Evolutionary conservation across 257 asterid species (phyloP), one percentile per base, ranked within the genome.

Genomic region (Euphrasia confusa): DNA sequence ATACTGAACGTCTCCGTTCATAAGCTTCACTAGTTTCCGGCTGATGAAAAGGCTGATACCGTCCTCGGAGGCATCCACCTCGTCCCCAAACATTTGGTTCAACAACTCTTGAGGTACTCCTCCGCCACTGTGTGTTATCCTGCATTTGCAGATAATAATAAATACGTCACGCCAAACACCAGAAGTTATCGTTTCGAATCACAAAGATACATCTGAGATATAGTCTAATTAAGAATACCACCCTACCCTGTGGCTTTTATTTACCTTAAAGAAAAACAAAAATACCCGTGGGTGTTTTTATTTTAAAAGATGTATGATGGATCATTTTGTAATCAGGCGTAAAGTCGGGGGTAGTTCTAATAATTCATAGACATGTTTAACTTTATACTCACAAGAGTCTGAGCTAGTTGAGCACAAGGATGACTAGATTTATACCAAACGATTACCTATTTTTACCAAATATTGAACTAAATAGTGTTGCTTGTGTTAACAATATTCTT

Each of bases 1-100:
- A 74, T 93, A 89, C 81, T 87, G 94, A 65, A 93, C 91, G 30
- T 93, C 99, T 52, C 99, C 99, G 42, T 89, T 93, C 99, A 93
- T 93, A 13, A 86, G 91, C 81, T 87, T 93, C 81, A 89, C 88
- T 67, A 93, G 77, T 63, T 89, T 93, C 65, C 96, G 63, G 73
- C 96, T 81, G 68, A 87, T 77, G 10, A 93, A 84, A 3, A 93
- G 84, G 78, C 96, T 82, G 55, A 93, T 89, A 10, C 96, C 97
- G 2, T 93, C 99, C 61, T 87, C 99, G 0, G 85, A 75, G 4
- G 80, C 72, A 2, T 83, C 89, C 24, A 37, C 69, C n/a, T 72
- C 81, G n/a, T 73, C 85, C 0, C 94, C 94, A 9, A 89, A 93
- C 95, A 93, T 93, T 60, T 85, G 80, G 79, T 69, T 75, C 62